phyloP scores from a whole-genome alignment of 2,329 filamentous ascomycete species.

The Colletotrichum godetiae region DNA sequence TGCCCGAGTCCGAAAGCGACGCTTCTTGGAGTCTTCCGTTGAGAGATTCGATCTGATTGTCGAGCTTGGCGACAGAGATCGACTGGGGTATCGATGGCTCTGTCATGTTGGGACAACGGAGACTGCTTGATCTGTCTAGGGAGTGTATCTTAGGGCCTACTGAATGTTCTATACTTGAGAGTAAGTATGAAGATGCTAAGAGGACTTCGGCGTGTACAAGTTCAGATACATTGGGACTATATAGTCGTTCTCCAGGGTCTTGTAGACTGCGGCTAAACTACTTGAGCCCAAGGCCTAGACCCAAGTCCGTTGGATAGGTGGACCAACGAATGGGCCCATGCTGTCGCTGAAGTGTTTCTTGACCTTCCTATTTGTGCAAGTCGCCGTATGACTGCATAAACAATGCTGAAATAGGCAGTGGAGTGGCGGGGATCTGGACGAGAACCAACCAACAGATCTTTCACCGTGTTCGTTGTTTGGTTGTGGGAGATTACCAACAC shows the following conservation, averaged over 20 bases:
- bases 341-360: neutral
- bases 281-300: neutral
- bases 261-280: neutral
- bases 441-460: neutral
- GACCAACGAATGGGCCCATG: neutral
- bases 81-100: neutral
- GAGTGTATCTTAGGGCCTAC: too few relatives aligned
- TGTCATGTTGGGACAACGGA: neutral
- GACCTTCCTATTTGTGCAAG: neutral
- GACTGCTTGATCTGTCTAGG: neutral
- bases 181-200: too few relatives aligned
- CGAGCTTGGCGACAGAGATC: neutral
- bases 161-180: too few relatives aligned
- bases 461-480: too few relatives aligned
- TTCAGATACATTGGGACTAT: neutral
- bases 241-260: neutral
- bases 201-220: too few relatives aligned
- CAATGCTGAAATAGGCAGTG: neutral
- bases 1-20: neutral
- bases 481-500: too few relatives aligned
- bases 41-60: neutral
- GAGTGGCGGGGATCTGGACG: neutral
- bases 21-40: neutral
- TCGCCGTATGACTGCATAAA: neutral
- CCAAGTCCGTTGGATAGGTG: neutral